Evolutionary conservation across 164 flowering plant species (phyloP).

Genomic region (Vitis amurensis): DNA sequence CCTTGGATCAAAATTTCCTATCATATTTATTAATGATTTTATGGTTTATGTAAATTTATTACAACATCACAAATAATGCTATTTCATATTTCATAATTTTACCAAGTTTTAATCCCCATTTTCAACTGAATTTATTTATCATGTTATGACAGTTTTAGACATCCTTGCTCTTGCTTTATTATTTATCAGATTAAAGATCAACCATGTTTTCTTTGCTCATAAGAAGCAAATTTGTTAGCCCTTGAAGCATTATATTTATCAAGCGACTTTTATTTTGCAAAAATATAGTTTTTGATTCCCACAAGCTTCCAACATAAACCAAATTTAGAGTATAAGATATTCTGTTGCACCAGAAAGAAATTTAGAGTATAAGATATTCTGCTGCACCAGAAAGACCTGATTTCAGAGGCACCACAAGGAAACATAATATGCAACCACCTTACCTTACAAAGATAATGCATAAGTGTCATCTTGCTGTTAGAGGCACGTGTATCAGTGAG

Average conservation of each 20-base stretch:
- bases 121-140: not conserved
- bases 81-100: not conserved
- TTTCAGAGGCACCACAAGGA: conserved; percentile 1
- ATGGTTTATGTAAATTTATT: no score
- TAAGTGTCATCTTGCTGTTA: conserved; percentile 82
- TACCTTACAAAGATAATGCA: conserved; percentile 94
- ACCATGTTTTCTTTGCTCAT: no score
- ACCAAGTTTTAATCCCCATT: not conserved
- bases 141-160: not conserved
- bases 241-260: not conserved
- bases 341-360: not conserved
- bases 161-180: not conserved
- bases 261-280: not conserved
- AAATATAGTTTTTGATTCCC: not conserved
- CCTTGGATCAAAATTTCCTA: no score
- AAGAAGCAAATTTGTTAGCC: not conserved
- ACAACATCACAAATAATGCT: no score
- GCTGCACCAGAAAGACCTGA: not conserved
- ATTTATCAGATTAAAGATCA: not conserved
- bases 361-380: not conserved
- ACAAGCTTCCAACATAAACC: not conserved
- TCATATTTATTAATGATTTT: no score
- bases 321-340: not conserved
- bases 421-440: not conserved
- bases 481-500: conserved; percentile 85